phyloP scores from a whole-genome alignment of 768 basidiomycete genomes.

The Leccinum subtestaceum region DNA sequence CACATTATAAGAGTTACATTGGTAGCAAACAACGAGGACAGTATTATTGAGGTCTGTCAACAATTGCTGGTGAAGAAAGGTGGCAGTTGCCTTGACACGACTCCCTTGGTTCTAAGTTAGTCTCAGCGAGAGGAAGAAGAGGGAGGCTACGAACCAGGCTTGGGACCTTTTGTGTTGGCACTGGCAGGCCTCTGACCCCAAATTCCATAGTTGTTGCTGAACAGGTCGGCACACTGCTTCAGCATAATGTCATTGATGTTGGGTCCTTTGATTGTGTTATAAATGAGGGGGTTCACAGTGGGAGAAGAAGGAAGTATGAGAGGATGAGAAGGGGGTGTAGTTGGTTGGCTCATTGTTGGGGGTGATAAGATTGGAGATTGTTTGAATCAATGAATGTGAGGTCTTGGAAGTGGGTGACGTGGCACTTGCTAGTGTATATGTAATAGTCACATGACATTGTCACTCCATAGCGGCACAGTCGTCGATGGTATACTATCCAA shows the following conservation, averaged over 20 bases:
- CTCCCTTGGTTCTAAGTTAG: background rate
- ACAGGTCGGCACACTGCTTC: background rate
- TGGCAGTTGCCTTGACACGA: background rate
- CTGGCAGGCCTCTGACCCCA: background rate
- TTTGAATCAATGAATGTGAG: too few species aligned
- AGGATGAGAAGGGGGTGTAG: background rate
- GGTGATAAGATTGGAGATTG: too few species aligned
- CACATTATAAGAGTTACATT: background rate
- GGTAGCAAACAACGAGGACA: background rate
- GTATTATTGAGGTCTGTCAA: background rate
- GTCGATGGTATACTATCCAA: too few species aligned
- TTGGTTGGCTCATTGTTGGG: background rate
- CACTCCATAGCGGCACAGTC: too few species aligned
- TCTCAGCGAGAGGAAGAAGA: background rate
- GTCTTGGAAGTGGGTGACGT: too few species aligned
- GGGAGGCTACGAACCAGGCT: background rate
- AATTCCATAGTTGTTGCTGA: background rate
- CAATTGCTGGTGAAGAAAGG: constrained; percentile 2
- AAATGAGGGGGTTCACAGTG: background rate
- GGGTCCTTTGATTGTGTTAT: background rate
- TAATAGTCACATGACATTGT: too few species aligned
- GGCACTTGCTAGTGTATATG: too few species aligned
- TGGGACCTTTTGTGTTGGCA: background rate
- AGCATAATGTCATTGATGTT: background rate
- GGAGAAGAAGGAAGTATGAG: background rate